These are phyloP conservation scores for Hypoxylon sp. DNA, from an alignment of 2,329 filamentous ascomycete species.

Conservation along the genomic window DNA sequence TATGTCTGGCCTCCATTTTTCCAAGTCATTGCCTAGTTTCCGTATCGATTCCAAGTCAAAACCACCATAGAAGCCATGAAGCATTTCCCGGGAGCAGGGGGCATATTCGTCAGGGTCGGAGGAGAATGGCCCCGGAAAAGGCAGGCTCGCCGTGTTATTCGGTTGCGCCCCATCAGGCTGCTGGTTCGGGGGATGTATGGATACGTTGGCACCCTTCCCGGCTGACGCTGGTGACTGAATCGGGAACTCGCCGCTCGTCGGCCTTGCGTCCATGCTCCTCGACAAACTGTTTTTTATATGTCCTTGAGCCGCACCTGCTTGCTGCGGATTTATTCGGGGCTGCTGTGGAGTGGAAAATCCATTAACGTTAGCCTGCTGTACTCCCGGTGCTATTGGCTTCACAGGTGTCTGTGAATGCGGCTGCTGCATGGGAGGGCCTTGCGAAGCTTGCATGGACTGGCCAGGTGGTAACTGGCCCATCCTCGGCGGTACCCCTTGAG, in stretches of 20 bases:
- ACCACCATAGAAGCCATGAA: slow-evolving; percentile 73
- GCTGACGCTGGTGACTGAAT: slow-evolving; percentile 59
- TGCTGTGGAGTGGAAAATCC: slow-evolving; percentile 61
- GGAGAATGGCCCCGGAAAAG: slow-evolving; percentile 53
- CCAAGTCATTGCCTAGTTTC: slow-evolving; percentile 74
- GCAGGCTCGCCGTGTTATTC: slow-evolving; percentile 44
- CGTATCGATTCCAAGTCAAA: slow-evolving; percentile 74
- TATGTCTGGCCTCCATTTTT: slow-evolving; percentile 77
- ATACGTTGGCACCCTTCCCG: slow-evolving; percentile 56
- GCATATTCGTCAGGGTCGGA: slow-evolving; percentile 65
- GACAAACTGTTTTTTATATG: slow-evolving; percentile 65
- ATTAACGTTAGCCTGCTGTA: slow-evolving; percentile 61
- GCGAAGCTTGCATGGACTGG: slow-evolving; percentile 57
- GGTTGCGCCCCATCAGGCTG: slow-evolving; percentile 47
- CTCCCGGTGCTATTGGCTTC: slow-evolving; percentile 61
- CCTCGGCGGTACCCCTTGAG: slow-evolving; percentile 58
- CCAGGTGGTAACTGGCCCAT: slow-evolving; percentile 57
- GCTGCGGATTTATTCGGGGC: slow-evolving; percentile 59
- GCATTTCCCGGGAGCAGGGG: slow-evolving; percentile 63
- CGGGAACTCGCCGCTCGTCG: slow-evolving; percentile 56
- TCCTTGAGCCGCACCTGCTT: slow-evolving; percentile 55
- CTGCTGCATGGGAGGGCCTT: slow-evolving; percentile 57
- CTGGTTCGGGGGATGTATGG: slow-evolving; percentile 53
- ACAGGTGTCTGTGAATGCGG: slow-evolving; percentile 56
- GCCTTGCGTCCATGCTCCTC: slow-evolving; percentile 61